These are phyloP conservation scores for Sphenostylis stenocarpa DNA, from an alignment of 306 rosid genomes.

Conservation along the genomic window DNA sequence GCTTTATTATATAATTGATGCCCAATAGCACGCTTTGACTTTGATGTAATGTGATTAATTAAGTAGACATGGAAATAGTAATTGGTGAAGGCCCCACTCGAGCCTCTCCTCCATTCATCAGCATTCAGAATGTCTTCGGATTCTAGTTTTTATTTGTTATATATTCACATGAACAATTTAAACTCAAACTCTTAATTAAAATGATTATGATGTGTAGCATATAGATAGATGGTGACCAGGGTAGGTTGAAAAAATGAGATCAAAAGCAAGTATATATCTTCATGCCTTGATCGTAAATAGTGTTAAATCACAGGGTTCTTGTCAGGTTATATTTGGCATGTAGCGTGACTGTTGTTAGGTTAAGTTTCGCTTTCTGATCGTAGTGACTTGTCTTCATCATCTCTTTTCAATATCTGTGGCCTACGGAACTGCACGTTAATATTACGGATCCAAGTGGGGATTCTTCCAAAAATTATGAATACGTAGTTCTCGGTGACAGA, in stretches of 20 bases:
- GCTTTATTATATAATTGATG: too few relatives aligned
- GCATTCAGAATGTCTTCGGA: slow-evolving; percentile 39
- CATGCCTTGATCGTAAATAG: slow-evolving; percentile 1
- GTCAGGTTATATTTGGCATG: neutral
- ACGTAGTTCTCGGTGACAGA: neutral
- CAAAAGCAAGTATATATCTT: neutral
- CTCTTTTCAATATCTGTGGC: slow-evolving; percentile 34
- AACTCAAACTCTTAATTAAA: too few relatives aligned
- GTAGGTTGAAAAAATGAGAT: too few relatives aligned
- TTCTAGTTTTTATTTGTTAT: too few relatives aligned
- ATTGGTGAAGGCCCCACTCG: slow-evolving; percentile 28
- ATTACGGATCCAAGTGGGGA: neutral
- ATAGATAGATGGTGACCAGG: too few relatives aligned
- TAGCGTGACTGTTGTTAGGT: slow-evolving; percentile 45
- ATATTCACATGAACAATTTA: too few relatives aligned
- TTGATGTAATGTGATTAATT: slow-evolving; percentile 12
- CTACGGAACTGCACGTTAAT: slow-evolving; percentile 38
- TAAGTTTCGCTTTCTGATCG: slow-evolving; percentile 47
- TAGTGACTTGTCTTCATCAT: slow-evolving; percentile 20
- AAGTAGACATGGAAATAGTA: slow-evolving; percentile 13
- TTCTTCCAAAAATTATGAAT: slow-evolving; percentile 7
- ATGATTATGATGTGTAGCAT: too few relatives aligned
- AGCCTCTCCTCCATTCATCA: slow-evolving; percentile 9
- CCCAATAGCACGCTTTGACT: slow-evolving; percentile 36
- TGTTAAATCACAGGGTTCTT: neutral